Conservation (phyloP, 78 protist genomes). For the Guillardia theta region DNA sequence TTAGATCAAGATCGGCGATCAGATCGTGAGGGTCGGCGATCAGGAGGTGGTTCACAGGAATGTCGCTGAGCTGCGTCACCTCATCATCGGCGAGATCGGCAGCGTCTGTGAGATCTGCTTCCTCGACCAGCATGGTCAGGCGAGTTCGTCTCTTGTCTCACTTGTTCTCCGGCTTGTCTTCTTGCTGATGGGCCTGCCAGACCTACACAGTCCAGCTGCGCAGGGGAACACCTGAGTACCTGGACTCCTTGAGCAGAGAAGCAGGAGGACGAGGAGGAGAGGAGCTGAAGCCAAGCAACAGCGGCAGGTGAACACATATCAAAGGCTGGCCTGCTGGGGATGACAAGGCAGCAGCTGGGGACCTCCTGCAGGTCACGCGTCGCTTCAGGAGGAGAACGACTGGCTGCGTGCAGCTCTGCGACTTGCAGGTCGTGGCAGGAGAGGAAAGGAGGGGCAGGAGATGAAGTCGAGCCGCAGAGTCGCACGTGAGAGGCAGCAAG, state of each 20-base stretch:
- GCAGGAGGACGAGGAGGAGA: neutral
- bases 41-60: neutral
- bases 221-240: neutral
- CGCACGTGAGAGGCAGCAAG: neutral
- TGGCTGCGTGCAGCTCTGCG: neutral
- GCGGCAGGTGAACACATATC: neutral
- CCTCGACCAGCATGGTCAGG: neutral
- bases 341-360: neutral
- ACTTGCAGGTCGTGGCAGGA: too few species aligned
- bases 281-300: neutral
- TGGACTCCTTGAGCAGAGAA: neutral
- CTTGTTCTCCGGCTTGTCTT: neutral
- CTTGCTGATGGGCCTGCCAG: neutral
- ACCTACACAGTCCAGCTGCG: neutral
- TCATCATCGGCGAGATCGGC: conserved; percentile 5
- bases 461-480: too few species aligned
- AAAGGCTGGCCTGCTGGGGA: neutral
- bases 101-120: neutral
- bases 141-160: neutral
- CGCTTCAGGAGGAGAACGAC: neutral
- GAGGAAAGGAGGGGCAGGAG: too few species aligned
- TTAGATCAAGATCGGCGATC: neutral
- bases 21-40: neutral
- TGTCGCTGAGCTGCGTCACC: neutral
- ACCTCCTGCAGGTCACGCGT: neutral